Evolutionary conservation across 805 yeast species (phyloP).

Genomic region (Starmerella kuoi): DNA sequence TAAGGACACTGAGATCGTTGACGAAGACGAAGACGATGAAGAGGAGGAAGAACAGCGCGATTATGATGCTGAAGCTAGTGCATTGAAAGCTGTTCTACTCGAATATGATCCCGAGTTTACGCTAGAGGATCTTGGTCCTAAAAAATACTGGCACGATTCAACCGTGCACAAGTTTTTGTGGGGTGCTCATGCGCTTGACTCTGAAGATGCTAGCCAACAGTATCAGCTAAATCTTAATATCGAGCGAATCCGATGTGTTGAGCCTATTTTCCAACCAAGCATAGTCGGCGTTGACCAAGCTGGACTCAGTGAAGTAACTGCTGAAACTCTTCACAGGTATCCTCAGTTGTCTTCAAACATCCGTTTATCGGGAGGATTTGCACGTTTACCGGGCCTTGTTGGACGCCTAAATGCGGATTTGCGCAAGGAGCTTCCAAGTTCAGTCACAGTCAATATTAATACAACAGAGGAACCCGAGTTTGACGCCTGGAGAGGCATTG

Average conservation of each 20-base stretch:
- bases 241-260: conserved; percentile 87
- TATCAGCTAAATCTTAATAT: conserved; percentile 85
- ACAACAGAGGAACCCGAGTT: conserved; percentile 53
- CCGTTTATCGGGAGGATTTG: conserved; percentile 78
- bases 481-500: conserved; percentile 95
- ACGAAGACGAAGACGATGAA: conserved; percentile 50
- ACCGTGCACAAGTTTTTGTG: conserved; percentile 70
- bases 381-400: conserved; percentile 51
- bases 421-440: conserved; percentile 56
- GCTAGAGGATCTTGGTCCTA: conserved; percentile 69
- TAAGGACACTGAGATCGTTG: conserved; percentile 90
- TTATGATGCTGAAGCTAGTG: conserved; percentile 33
- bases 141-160: conserved; percentile 74
- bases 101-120: conserved; percentile 78
- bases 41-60: conserved; percentile 74
- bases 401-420: conserved; percentile 61
- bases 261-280: conserved; percentile 79
- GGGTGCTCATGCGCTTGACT: conserved; percentile 79
- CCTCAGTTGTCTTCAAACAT: conserved; percentile 46
- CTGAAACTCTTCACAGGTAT: conserved; percentile 39
- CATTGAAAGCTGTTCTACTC: conserved; percentile 60
- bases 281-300: conserved; percentile 95
- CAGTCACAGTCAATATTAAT: conserved; percentile 47
- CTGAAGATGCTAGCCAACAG: conserved; percentile 69
- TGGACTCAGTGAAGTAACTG: conserved; percentile 70